Evolutionary conservation across 73 alveolate genomes (phyloP).

Genomic region (Durusdinium trenchii): DNA sequence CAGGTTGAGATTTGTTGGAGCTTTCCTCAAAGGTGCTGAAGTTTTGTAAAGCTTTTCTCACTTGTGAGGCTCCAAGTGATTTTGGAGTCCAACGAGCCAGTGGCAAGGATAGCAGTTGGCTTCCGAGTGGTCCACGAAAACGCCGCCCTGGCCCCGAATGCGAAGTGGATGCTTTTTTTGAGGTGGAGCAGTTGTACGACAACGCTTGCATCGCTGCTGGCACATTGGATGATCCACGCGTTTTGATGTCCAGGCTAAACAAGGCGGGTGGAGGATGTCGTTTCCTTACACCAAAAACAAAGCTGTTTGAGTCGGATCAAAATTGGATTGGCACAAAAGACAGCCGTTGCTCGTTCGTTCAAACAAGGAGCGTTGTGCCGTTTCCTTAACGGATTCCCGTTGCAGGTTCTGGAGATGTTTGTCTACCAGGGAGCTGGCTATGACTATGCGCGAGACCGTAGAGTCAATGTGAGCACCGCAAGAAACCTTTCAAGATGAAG

Average conservation of each 20-base stretch:
- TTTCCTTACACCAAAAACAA: not conserved
- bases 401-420: constrained; percentile 89
- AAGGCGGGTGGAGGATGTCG: constrained; percentile 11
- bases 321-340: too few species aligned
- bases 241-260: constrained; percentile 66
- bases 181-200: constrained; percentile 96
- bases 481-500: too few species aligned
- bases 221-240: constrained; percentile 94
- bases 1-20: not conserved
- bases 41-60: not conserved
- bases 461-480: too few species aligned
- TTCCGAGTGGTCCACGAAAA: not conserved
- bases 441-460: constrained; percentile 56
- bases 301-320: not conserved
- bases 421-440: constrained; percentile 96
- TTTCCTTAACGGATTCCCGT: not conserved
- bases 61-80: constrained; percentile 43
- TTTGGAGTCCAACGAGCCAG: constrained; percentile 96
- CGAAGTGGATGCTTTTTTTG: not conserved
- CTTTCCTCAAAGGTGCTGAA: not conserved
- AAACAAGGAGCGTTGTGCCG: too few species aligned
- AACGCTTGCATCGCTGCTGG: constrained; percentile 96
- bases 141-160: not conserved
- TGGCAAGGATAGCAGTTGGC: constrained; percentile 79
- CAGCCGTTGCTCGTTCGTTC: too few species aligned